A percentile compares a stretch with the other conserved stretches of the same genome.
These are phyloP conservation scores for Tolypocladium ovalisporum DNA, from an alignment of 2,329 filamentous ascomycete genomes.

Conservation along the genomic window DNA sequence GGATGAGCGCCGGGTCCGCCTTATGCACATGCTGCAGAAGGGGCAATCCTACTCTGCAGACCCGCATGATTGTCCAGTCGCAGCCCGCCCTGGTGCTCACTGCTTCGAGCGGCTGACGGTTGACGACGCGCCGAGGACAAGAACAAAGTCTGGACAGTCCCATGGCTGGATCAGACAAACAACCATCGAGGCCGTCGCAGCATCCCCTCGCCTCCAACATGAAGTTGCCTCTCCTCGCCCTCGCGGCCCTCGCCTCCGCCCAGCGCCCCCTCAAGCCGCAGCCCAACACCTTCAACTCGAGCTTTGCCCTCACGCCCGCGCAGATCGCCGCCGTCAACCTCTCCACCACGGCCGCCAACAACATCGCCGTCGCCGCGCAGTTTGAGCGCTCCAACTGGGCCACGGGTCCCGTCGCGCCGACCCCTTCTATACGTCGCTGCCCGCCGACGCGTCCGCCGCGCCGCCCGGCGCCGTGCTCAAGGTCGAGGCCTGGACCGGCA, in stretches of 20 bases:
- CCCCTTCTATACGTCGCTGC: slow-evolving; percentile 26
- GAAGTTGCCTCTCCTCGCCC: neutral
- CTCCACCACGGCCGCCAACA: slow-evolving; percentile 5
- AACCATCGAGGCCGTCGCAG: no score
- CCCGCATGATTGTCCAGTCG: neutral
- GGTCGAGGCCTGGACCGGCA: slow-evolving; percentile 26
- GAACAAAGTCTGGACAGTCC: neutral
- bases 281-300: slow-evolving; percentile 16
- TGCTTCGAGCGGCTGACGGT: neutral
- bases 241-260: neutral
- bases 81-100: neutral
- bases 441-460: slow-evolving; percentile 6
- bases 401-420: slow-evolving; percentile 20
- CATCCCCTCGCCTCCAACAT: neutral
- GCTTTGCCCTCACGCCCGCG: slow-evolving; percentile 12
- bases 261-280: slow-evolving; percentile 2
- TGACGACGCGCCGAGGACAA: neutral
- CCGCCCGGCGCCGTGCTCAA: slow-evolving; percentile 26
- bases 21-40: no score
- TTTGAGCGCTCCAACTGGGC: slow-evolving; percentile 21
- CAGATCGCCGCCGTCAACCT: slow-evolving; percentile 14
- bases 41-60: no score
- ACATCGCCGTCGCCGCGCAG: slow-evolving; percentile 12
- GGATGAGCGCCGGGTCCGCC: neutral
- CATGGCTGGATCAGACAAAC: no score